These are phyloP conservation scores for Metarhizium album DNA, from an alignment of 2,329 filamentous ascomycete species.

Conservation along the genomic window DNA sequence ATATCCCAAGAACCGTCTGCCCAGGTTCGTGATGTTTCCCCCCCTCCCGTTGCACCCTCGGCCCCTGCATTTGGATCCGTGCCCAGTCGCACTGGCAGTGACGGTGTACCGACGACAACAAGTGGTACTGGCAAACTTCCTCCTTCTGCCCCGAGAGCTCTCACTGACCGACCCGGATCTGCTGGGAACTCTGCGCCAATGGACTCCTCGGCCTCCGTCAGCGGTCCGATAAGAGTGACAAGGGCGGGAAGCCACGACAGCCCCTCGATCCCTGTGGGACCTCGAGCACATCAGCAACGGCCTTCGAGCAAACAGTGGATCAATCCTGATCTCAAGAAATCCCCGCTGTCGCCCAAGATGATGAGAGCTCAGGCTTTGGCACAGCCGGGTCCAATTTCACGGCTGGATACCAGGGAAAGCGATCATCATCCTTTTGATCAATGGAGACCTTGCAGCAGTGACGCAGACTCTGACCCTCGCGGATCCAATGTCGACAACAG, in stretches of 20 bases:
- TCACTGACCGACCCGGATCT: conserved; percentile 38
- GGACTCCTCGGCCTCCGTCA: conserved; percentile 21
- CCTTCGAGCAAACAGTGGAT: conserved; percentile 51
- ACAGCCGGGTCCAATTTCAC: conserved; percentile 27
- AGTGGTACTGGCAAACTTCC: conserved; percentile 34
- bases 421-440: conserved; percentile 26
- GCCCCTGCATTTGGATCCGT: conserved; percentile 48
- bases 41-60: conserved; percentile 45
- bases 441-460: conserved; percentile 41
- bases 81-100: conserved; percentile 32
- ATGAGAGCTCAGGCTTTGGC: conserved; percentile 40
- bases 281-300: conserved; percentile 40
- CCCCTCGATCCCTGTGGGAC: conserved; percentile 41
- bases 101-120: conserved; percentile 14
- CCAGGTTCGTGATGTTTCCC: conserved; percentile 41
- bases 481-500: conserved; percentile 22
- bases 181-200: conserved; percentile 21
- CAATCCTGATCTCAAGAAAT: conserved; percentile 41
- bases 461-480: conserved; percentile 35
- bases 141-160: conserved; percentile 42
- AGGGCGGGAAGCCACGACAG: conserved; percentile 31
- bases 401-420: conserved; percentile 24
- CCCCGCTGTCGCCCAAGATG: conserved; percentile 40
- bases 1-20: conserved; percentile 36
- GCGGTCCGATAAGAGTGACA: conserved; percentile 33